Base-by-base conservation (phyloP, 345 rosid species). In the Combretum micranthum region DNA sequence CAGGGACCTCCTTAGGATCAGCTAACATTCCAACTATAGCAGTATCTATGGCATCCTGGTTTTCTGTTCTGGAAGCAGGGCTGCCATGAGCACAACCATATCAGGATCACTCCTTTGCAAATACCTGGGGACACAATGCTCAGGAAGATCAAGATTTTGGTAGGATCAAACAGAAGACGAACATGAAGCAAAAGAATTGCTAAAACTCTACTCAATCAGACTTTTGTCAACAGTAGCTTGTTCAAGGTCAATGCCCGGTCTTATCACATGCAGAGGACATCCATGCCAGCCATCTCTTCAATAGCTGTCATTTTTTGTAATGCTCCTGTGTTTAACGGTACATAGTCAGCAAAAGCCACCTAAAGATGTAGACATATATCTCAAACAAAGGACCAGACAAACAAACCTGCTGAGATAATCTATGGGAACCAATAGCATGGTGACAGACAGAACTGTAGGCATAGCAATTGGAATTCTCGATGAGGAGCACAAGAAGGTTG, bases 221-320 rank as follows among this genome's bases (percentile, higher is more conserved):
- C 80, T 93, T 62, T 85, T 93, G 78, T 93, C 99, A 12, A 93
- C 97, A 3, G 99, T 82, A 47, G 97, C 61, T 80, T 89, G 81
- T 93, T 93, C 76, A 93, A 67, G 14, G 99, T 89, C 74, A 93
- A 69, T n/a, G 99, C 61, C 99, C 97, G 2, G 99, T 93, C 77
- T 93, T 93, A 78, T 93, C 97, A 66, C 99, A n/a, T 89, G 75
- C 97, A 88, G 64, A 92, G 96, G 64, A 92, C 98, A 66, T 92
- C 98, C 98, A 92, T 92, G 72, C 97, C 98, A 17, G 99, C 99
- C 99, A 93, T 93, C 76, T 89, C 99, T 70, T 93, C 99, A 50
- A 93, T 93, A 26, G 97, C 97, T 50, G 99, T 93, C 99, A 93
- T 93, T 77, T 97, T 93, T 93, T 7, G 99, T 93, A 68, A 93